Conservation (phyloP, 169 alveolate species). For the Hepatocystis sp. region DNA sequence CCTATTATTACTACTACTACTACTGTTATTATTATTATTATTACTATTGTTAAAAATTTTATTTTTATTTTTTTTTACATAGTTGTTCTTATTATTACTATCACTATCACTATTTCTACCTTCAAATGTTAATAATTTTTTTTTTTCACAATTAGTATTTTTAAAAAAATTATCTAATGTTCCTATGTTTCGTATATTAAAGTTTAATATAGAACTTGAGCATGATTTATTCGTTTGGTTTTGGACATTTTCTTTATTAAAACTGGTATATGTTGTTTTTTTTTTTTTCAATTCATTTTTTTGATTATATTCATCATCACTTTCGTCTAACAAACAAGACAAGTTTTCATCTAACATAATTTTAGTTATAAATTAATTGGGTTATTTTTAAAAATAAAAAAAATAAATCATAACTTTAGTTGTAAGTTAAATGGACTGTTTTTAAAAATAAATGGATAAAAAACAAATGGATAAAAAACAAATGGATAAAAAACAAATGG, state of each 20-base stretch:
- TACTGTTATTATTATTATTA: no score
- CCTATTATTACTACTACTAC: no score
- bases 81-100: no score
- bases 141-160: conserved; percentile 10
- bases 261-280: neutral
- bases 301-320: conserved; percentile 53
- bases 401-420: neutral
- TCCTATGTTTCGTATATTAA: conserved; percentile 47
- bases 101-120: neutral
- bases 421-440: no score
- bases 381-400: neutral
- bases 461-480: no score
- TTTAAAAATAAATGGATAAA: no score
- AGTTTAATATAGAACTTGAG: conserved; percentile 36
- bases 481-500: no score
- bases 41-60: no score
- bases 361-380: conserved; percentile 4
- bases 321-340: conserved; percentile 70
- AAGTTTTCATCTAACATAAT: conserved; percentile 75
- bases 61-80: no score
- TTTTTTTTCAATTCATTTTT: conserved; percentile 22
- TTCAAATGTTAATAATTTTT: neutral
- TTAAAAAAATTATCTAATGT: conserved; percentile 55
- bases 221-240: conserved; percentile 1
- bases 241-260: conserved; percentile 1